Conservation (phyloP, 2,329 filamentous ascomycete genomes). For the Xylaria sp. region DNA sequence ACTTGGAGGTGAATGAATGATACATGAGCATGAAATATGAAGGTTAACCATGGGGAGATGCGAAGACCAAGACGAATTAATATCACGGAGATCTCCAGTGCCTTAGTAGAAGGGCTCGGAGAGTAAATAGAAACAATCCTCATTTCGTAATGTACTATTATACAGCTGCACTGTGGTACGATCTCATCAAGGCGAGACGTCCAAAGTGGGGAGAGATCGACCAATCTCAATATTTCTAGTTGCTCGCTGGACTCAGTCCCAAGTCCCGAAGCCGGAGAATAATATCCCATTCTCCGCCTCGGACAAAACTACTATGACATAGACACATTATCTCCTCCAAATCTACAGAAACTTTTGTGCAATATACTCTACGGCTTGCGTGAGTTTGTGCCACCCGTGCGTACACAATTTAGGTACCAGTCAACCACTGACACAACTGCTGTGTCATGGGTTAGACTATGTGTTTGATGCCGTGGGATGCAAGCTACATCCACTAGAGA, state of each 20-base stretch:
- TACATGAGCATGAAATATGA: no score
- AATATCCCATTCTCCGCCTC: slow-evolving; percentile 25
- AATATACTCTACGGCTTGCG: slow-evolving; percentile 30
- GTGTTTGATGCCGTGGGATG: slow-evolving; percentile 18
- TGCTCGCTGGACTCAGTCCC: slow-evolving; percentile 27
- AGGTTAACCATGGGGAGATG: background rate
- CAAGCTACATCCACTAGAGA: slow-evolving; percentile 1
- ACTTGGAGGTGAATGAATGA: background rate
- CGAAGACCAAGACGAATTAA: no score
- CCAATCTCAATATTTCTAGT: slow-evolving; percentile 29
- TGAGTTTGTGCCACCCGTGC: slow-evolving; percentile 19
- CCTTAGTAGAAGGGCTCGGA: background rate
- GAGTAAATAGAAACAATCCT: slow-evolving; percentile 26
- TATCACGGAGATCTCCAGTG: background rate
- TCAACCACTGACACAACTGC: slow-evolving; percentile 17
- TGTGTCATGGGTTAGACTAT: slow-evolving; percentile 1
- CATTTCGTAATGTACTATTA: slow-evolving; percentile 46
- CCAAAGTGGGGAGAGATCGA: slow-evolving; percentile 34
- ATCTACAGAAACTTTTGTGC: slow-evolving; percentile 42
- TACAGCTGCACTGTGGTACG: slow-evolving; percentile 43
- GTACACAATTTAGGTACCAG: slow-evolving; percentile 11
- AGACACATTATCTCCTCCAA: slow-evolving; percentile 43
- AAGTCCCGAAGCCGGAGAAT: slow-evolving; percentile 24
- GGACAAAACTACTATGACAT: slow-evolving; percentile 37
- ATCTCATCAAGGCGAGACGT: slow-evolving; percentile 34